Base-by-base conservation (phyloP, 495 filamentous ascomycete species). In the Xylaria grammica region DNA sequence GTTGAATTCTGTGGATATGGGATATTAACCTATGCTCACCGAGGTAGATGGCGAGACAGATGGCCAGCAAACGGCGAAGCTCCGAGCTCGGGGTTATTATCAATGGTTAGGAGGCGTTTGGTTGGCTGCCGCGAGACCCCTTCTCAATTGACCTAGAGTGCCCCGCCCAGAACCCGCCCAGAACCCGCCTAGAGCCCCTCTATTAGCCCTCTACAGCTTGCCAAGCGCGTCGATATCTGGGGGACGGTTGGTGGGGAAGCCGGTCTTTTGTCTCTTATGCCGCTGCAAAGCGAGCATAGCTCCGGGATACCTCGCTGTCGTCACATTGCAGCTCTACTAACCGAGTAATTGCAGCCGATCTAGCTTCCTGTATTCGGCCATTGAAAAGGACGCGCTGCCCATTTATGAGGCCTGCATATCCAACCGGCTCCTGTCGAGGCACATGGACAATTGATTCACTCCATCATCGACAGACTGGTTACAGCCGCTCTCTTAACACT, bases 271-370 rank as follows among this genome's bases (percentile, higher is more conserved):
- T 20, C 46, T 45, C 34, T 65, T 65, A 48, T 60, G 63, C 63
- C 63, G 63, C 22, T 22, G 56, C 63, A 65, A 65, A 65, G 63
- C 63, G 63, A 60, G 53, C 6, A 22, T 7, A n/a, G n/a, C n/a
- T n/a, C n/a, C n/a, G n/a, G n/a, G n/a, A n/a, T n/a, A 22, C 15
- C 34, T 51, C 44, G 22, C 45, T 38, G 44, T 60, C 42, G 44
- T 50, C 32, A 54, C 38, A 62, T 29, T 20, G 36, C 49, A 62
- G 36, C 49, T 62, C 38, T 46, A 53, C 49, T 30, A 54, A 44
- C 49, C 13, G 60, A 49, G 60, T 24, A 62, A 44, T 32, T 46
- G 60, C 52, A 57, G 51, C 42, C 44, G 52, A 50, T 19, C 46
- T 46, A 11, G 60, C n/a, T 63, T 46, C 62, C 52, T 58, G 38